A percentile compares a stretch with the other conserved stretches of the same genome.
phyloP scores from a whole-genome alignment of 208 protist genomes.

The Strigomonas culicis region DNA sequence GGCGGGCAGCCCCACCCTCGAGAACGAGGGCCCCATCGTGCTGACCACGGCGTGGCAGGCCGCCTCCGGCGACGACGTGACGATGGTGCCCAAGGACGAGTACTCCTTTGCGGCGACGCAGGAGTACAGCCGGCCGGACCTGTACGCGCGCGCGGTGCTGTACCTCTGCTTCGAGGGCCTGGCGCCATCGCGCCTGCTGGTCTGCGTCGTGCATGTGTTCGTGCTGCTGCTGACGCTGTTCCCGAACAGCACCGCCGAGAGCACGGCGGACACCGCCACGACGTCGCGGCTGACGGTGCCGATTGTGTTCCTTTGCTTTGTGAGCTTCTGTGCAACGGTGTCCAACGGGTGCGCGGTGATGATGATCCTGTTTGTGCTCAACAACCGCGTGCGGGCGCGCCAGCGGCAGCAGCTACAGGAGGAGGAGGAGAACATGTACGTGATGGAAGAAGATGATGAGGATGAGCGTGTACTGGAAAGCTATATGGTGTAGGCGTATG shows the following conservation, averaged over 20 bases:
- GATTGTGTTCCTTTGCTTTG: no score
- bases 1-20: background rate
- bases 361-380: no score
- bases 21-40: background rate
- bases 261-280: no score
- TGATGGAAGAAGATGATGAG: no score
- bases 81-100: background rate
- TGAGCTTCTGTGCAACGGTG: no score
- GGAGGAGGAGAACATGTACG: no score
- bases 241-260: constrained; percentile 5
- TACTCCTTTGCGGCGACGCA: constrained; percentile 1
- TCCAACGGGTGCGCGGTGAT: no score
- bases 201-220: constrained; percentile 25
- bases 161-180: constrained; percentile 27
- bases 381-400: no score
- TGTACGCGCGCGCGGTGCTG: constrained; percentile 24
- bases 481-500: no score
- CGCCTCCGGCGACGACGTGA: background rate
- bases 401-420: no score
- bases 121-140: constrained; percentile 21
- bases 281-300: no score
- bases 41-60: background rate
- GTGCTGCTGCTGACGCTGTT: constrained; percentile 33
- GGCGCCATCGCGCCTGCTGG: constrained; percentile 18
- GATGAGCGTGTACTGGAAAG: no score